Percentiles rank a stretch among this genome's conserved stretches.
Conservation (phyloP, 2,329 filamentous ascomycete species). For the Biscogniauxia marginata region DNA sequence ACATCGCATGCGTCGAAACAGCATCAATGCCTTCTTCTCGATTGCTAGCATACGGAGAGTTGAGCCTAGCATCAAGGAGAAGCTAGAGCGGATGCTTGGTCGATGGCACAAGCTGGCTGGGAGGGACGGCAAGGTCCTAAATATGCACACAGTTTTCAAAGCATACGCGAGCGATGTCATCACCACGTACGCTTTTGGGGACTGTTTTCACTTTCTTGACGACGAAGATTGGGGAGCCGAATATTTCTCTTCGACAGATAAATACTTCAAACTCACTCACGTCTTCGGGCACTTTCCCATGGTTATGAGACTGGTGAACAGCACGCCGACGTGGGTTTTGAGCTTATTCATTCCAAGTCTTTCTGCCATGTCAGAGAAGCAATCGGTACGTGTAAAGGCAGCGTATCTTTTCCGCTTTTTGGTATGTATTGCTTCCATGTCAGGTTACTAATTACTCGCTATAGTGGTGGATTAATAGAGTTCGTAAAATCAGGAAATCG, state of each 20-base stretch:
- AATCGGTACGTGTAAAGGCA: conserved; percentile 1
- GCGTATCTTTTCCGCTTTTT: not conserved
- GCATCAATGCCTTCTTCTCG: conserved; percentile 7
- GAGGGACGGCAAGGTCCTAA: not conserved
- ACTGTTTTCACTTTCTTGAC: conserved; percentile 16
- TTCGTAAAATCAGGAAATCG: conserved; percentile 15
- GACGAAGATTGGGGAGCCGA: conserved; percentile 7
- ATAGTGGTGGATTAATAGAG: conserved; percentile 15
- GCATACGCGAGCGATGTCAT: conserved; percentile 24
- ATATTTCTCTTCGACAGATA: conserved; percentile 12
- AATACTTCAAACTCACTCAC: conserved; percentile 14
- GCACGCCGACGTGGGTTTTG: conserved; percentile 7
- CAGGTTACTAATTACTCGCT: not conserved
- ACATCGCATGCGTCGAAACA: conserved; percentile 3
- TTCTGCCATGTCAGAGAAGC: conserved; percentile 6
- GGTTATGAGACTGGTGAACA: conserved; percentile 14
- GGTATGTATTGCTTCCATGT: not conserved
- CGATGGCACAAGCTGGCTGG: conserved; percentile 1
- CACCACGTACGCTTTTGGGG: conserved; percentile 17
- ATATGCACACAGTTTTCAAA: conserved; percentile 21
- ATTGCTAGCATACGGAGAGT: conserved; percentile 1
- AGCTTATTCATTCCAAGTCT: conserved; percentile 8
- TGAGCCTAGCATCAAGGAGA: conserved; percentile 10
- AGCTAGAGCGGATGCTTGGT: conserved; percentile 7
- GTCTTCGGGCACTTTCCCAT: conserved; percentile 17